Evolutionary conservation across 164 flowering plant species (phyloP), one percentile per base, ranked within the genome.

Genomic region (Berberis thunbergii): DNA sequence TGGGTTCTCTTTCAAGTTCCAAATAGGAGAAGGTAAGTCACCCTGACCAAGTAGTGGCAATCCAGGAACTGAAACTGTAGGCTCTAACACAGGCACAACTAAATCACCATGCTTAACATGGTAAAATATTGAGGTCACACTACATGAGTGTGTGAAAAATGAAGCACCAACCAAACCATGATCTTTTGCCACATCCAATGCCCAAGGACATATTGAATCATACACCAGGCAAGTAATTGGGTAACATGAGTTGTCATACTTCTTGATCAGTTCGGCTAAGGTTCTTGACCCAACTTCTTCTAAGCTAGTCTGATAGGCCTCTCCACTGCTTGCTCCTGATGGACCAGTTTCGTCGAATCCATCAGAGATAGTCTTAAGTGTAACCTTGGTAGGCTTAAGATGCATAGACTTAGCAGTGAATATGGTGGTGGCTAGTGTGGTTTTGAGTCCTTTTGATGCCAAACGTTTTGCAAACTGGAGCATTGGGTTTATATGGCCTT

Each of bases 171-270:
- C 5, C 50, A 60, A 59, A 12, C 62, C 62, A 44, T 9, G 3
- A 40, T 76, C 4, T 79, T 77, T 62, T 26, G 55, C 64, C 5
- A 62, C 7, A 4, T 62, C 45, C 9, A 62, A 67, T 55, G 66
- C 80, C 85, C 85, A 81, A 0, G 83, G 77, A 64, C 78, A 40
- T 39, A 79, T 73, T 0, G 82, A 61, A 41, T 83, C 87, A 46
- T 81, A 81, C 0, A 81, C 60, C 2, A 83, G 48, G 69, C 79
- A 77, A 43, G 59, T 68, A 6, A 79, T 38, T 0, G 81, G 80
- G 43, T 55, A 10, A 2, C 39, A 41, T 0, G 72, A 13, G 48
- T 1, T 43, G 13, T 62, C n/a, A 52, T 70, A 42, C 7, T 60
- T 67, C 4, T 4, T 11, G 9, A 83, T 72, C 67, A 81, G 77